A percentile compares a stretch with the other conserved stretches of the same genome.
Evolutionary conservation across 345 rosid genomes (phyloP).

Genomic region (Eutrema yunnanense): DNA sequence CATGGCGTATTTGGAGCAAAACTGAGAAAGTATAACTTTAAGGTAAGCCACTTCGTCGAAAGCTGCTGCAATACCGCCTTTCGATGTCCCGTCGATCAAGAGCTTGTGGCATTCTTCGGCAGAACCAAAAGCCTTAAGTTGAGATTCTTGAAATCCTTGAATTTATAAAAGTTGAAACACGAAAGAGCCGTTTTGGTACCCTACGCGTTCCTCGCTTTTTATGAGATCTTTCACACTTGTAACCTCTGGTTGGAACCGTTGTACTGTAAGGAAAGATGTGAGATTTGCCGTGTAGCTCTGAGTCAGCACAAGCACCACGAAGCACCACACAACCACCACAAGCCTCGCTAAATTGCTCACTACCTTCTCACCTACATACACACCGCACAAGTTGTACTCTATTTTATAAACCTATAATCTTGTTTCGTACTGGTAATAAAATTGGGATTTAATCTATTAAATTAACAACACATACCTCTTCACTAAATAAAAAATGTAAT

Average conservation of each 20-base stretch:
- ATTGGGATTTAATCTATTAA: too few species aligned
- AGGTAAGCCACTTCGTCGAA: constrained; percentile 33
- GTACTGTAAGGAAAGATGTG: constrained; percentile 35
- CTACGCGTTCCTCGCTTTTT: constrained; percentile 2
- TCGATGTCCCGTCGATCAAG: constrained; percentile 11
- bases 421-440: not conserved
- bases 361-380: constrained; percentile 26
- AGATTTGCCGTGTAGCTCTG: constrained; percentile 39
- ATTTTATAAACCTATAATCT: not conserved
- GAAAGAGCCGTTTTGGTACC: not conserved
- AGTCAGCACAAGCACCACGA: constrained; percentile 31
- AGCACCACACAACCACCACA: constrained; percentile 30
- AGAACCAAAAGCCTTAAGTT: not conserved
- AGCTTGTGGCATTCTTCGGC: constrained; percentile 1
- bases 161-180: not conserved
- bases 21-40: constrained; percentile 6
- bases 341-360: constrained; percentile 34
- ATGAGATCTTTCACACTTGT: constrained; percentile 1
- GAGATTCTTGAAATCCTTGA: not conserved
- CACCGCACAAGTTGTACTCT: not conserved
- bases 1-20: constrained; percentile 14
- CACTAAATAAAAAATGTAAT: too few species aligned
- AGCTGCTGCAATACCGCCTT: constrained; percentile 12
- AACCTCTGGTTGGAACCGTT: constrained; percentile 5
- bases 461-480: too few species aligned